Base-by-base conservation (phyloP, 352 stramenopile species). In the Elongisporangium senticosum region DNA sequence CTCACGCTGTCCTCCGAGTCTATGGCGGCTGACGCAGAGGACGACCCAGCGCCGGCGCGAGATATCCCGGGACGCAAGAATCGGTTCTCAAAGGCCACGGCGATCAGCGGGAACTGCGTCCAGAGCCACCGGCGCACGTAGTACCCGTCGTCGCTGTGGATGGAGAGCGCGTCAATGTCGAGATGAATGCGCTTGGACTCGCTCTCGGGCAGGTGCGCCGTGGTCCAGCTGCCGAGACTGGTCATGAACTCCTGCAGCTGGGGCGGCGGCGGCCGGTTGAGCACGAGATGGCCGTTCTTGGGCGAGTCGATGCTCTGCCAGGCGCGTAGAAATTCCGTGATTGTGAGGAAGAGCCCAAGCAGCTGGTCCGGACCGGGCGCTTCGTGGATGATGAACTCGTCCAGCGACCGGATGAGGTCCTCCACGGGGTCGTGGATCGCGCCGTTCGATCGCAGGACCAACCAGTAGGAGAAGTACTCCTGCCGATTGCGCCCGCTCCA, bases 21-120 rank as follows among this genome's bases (percentile, higher is more conserved):
- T 10, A 43, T 43, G 1, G 26, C 5, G 26, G 26, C 26, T 11
- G 26, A 37, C 15, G 24, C n/a, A 37, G 47, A 3, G 14, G 28
- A 50, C 13, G 22, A 14, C n/a, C 39, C 33, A 15, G 19, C 20
- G 3, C 19, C 56, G 7, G 3, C 56, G 48, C 52, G 56, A 52
- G 51, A 68, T 56, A 56, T 10, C 49, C 71, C 52, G 24, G 55
- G 79, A 13, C 71, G 74, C 8, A 90, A 65, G 47, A 92, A 83
- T 2, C 79, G 72, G 28, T 67, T 85, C 53, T 89, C 85, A 50
- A 94, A 93, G 20, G 85, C 81, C 39, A 87, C 69, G 0, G 56
- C 83, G n/a, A 94, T 77, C 11, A 94, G 68, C n/a, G 85, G 85
- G 58, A 94, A 94, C 64, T 94, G 85, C 10, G 79, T 86, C 85